These are phyloP conservation scores for Solanum dulcamara DNA, from an alignment of 257 asterid genomes.

Conservation along the genomic window DNA sequence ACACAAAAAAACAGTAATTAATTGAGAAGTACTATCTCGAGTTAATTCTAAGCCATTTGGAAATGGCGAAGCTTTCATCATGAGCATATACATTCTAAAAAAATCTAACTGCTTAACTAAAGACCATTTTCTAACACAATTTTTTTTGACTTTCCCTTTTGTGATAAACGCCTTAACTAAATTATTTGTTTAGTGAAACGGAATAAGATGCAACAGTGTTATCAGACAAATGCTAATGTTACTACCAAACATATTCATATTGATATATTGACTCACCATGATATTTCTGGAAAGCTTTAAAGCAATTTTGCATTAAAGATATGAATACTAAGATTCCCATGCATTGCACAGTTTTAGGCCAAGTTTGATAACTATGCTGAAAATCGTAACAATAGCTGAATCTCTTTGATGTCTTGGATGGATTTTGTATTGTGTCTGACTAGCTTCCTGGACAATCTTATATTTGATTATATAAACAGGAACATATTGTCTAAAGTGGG, in stretches of 20 bases:
- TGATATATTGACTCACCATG: neutral
- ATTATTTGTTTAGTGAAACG: neutral
- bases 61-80: neutral
- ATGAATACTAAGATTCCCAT: neutral
- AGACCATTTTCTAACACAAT: neutral
- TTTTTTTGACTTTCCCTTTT: neutral
- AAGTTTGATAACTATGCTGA: neutral
- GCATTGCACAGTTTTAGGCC: neutral
- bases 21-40: neutral
- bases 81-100: neutral
- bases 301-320: neutral
- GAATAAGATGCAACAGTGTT: neutral
- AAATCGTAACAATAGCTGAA: neutral
- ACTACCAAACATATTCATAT: neutral
- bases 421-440: neutral
- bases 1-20: neutral
- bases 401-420: neutral
- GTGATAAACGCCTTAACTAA: neutral
- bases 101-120: neutral
- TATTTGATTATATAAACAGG: conserved; percentile 25
- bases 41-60: neutral
- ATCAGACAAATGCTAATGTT: neutral
- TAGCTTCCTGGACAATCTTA: neutral
- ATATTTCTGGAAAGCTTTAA: neutral
- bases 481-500: conserved; percentile 42